Evolutionary conservation across 306 rosid species (phyloP).

Genomic region (Biancaea sappan): DNA sequence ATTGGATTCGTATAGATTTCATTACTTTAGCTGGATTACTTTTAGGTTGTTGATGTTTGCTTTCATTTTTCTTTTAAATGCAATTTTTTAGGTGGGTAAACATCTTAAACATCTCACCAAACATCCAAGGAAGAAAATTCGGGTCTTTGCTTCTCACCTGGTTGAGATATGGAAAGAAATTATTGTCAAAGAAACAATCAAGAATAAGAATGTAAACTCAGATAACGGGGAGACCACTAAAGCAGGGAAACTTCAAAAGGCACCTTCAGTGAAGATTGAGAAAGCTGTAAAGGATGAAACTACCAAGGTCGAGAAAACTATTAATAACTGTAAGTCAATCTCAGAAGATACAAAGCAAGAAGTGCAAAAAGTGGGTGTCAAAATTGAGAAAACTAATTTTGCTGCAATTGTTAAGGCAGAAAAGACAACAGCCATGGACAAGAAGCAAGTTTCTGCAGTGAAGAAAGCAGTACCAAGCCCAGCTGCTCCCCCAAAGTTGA

Average conservation of each 20-base stretch:
- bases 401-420: conserved; percentile 59
- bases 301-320: conserved; percentile 56
- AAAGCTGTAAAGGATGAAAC: conserved; percentile 49
- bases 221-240: conserved; percentile 60
- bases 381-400: conserved; percentile 49
- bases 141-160: conserved; percentile 59
- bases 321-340: conserved; percentile 49
- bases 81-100: conserved; percentile 88
- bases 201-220: conserved; percentile 56
- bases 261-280: conserved; percentile 60
- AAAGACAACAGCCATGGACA: conserved; percentile 58
- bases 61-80: conserved; percentile 16
- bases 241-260: conserved; percentile 68
- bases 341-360: conserved; percentile 43
- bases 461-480: conserved; percentile 51
- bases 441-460: conserved; percentile 40
- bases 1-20: conserved; percentile 6
- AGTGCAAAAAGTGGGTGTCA: conserved; percentile 42
- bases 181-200: conserved; percentile 77
- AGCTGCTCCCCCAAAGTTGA: conserved; percentile 61
- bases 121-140: conserved; percentile 79
- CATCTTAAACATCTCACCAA: conserved; percentile 79
- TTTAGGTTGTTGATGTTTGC: conserved; percentile 18
- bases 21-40: conserved; percentile 7
- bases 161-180: conserved; percentile 87